Evolutionary conservation across 495 filamentous ascomycete species (phyloP), one percentile per base, ranked within the genome.

Genomic region (Letharia columbiana): DNA sequence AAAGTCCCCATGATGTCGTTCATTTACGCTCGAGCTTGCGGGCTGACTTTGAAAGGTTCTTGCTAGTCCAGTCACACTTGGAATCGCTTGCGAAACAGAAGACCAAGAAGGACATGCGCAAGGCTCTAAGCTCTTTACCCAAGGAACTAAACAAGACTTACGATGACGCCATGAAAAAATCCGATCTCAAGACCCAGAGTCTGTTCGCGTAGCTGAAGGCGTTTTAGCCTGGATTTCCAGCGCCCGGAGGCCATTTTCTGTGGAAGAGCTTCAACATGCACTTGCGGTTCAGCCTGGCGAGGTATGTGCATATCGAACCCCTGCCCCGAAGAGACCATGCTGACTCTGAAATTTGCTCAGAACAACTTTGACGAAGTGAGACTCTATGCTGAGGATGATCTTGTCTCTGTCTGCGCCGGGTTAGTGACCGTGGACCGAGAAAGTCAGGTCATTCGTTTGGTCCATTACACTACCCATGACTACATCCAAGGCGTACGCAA

Each of bases 21-120:
- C 18, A 41, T 4, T 4, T n/a, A 3, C 40, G 12, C 9, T 40
- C n/a, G 45, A 2, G 50, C 15, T 18, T n/a, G 7, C 42, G 33
- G 18, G 10, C 42, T 39, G 18, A 49, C 28, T 60, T 37, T 20
- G 4, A 2, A 60, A 80, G 82, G 79, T 85, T 86, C 66, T 75
- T 86, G 0, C 74, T 87, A 39, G 81, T 80, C 18, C 73, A 70
- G 23, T 75, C 85, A 0, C 73, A 82, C 69, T 58, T 83, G 4
- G 75, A 77, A 17, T 77, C 77, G 10, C 70, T 86, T 35, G 58
- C 67, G 0, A 73, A 69, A 0, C 78, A 79, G 62, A 67, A 12
- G 0, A 74, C 71, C 5, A 63, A 54, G 2, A 71, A 67, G 39
- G 75, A 72, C n/a, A 60, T 79, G 35, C 73, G 44, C 62, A 64